phyloP scores from a whole-genome alignment of 345 rosid species.

The Microthlaspi erraticum region DNA sequence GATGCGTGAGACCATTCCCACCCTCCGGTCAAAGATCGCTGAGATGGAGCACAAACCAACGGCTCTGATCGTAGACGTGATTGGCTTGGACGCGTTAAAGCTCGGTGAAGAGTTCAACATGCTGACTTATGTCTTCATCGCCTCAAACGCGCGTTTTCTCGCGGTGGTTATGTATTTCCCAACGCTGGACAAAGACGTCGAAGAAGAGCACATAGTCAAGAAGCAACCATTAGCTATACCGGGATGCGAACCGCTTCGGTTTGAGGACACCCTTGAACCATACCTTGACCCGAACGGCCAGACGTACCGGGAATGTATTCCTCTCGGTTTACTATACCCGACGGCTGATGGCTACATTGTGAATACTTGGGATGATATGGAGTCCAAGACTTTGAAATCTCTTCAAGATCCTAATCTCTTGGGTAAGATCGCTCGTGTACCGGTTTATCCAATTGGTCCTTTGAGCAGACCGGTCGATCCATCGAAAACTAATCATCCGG shows the following conservation, averaged over 20 bases:
- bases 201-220: slow-evolving; percentile 39
- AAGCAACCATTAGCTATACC: slow-evolving; percentile 50
- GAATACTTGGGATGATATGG: slow-evolving; percentile 47
- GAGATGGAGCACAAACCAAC: slow-evolving; percentile 47
- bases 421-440: slow-evolving; percentile 42
- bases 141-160: slow-evolving; percentile 59
- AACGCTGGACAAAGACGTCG: slow-evolving; percentile 25
- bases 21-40: slow-evolving; percentile 48
- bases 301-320: slow-evolving; percentile 31
- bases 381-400: slow-evolving; percentile 43
- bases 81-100: slow-evolving; percentile 52
- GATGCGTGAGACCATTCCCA: slow-evolving; percentile 52
- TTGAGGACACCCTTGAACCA: slow-evolving; percentile 53
- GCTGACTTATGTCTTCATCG: slow-evolving; percentile 49
- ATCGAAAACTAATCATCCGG: neutral
- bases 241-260: slow-evolving; percentile 56
- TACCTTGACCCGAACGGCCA: slow-evolving; percentile 42
- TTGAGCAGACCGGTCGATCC: slow-evolving; percentile 36
- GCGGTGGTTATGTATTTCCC: slow-evolving; percentile 45
- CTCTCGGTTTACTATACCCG: slow-evolving; percentile 30
- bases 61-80: slow-evolving; percentile 55
- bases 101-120: slow-evolving; percentile 57
- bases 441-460: slow-evolving; percentile 46
- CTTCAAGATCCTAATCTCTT: slow-evolving; percentile 34
- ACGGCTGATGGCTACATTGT: slow-evolving; percentile 42